Percentiles rank a stretch among this genome's conserved stretches.
Conservation (phyloP, 345 rosid genomes). For the Crucihimalaya himalaica region DNA sequence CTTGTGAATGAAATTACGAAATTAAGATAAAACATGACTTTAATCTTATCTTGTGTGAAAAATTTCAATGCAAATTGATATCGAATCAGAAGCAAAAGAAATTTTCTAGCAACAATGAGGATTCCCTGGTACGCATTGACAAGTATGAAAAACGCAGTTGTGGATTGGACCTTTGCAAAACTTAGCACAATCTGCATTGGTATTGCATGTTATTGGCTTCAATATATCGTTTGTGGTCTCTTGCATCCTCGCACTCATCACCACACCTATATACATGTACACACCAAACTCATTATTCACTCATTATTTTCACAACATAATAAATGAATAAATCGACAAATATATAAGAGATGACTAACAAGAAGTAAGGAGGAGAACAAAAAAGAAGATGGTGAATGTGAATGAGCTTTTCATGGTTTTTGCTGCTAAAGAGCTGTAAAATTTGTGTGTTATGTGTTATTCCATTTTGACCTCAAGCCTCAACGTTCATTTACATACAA, state of each 20-base stretch:
- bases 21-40: neutral
- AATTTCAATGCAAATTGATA: neutral
- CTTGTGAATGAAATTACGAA: neutral
- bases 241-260: conserved; percentile 30
- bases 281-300: neutral
- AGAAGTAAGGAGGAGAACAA: conserved; percentile 17
- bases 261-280: conserved; percentile 11
- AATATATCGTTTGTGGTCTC: neutral
- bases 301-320: neutral
- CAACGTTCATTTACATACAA: neutral
- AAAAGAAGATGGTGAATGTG: conserved; percentile 19
- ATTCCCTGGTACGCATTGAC: conserved; percentile 29
- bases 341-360: conserved; percentile 20
- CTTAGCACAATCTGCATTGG: conserved; percentile 29
- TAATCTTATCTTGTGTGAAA: neutral
- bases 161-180: conserved; percentile 29
- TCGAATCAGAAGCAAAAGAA: neutral
- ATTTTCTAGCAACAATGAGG: conserved; percentile 23
- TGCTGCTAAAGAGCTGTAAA: neutral
- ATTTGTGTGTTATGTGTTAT: neutral
- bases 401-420: conserved; percentile 26
- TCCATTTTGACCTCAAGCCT: neutral
- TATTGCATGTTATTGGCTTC: conserved; percentile 35
- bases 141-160: conserved; percentile 13
- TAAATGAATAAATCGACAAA: neutral